phyloP scores from a whole-genome alignment of 225 moss, liverwort and hornwort species.

The Neckera pumila region DNA sequence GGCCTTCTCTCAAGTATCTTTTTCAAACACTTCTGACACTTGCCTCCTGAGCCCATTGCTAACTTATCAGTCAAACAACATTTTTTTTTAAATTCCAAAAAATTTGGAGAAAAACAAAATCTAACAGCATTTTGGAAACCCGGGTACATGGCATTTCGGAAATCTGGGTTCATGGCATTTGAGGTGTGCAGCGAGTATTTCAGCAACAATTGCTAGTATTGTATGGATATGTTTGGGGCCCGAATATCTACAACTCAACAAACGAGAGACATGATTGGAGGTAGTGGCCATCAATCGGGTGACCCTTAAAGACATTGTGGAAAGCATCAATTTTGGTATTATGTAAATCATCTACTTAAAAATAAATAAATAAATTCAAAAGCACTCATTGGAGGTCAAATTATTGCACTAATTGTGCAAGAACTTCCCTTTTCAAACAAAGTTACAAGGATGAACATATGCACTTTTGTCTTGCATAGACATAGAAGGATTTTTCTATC shows the following conservation, averaged over 20 bases:
- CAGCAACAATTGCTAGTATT: neutral
- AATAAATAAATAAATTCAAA: neutral
- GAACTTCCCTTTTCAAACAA: fast-evolving
- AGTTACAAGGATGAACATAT: neutral
- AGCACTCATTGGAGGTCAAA: neutral
- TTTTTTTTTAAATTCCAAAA: too few species aligned
- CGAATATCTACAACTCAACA: neutral
- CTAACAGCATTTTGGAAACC: too few species aligned
- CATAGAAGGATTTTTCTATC: neutral
- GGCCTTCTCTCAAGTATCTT: too few species aligned
- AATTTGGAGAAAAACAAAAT: too few species aligned
- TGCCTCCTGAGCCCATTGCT: neutral
- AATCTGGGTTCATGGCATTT: neutral
- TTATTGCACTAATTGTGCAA: neutral
- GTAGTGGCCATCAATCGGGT: neutral
- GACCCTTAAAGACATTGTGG: fast-evolving
- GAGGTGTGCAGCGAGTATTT: neutral
- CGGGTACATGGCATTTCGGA: too few species aligned
- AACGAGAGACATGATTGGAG: neutral
- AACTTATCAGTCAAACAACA: neutral
- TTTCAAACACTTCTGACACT: neutral
- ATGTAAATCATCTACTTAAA: fast-evolving
- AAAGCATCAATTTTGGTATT: too few species aligned
- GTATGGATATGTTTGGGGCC: neutral
- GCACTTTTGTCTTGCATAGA: fast-evolving